Base-by-base conservation (phyloP, 805 yeast species). In the Yarrowia sp. region DNA sequence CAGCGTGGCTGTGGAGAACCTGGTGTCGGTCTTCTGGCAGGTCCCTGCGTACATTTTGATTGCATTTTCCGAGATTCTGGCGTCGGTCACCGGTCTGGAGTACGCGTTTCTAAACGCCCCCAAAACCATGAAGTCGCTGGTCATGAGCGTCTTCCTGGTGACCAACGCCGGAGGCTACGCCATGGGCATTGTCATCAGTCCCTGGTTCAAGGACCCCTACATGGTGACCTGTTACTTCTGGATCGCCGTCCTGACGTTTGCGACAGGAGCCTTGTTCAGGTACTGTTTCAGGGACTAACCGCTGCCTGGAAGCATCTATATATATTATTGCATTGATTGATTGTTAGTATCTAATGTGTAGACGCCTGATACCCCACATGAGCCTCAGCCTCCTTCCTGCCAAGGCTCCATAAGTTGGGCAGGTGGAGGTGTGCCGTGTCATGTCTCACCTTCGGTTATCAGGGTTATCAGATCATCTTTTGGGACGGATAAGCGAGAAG, bases 21-120 rank as follows among this genome's bases (percentile, higher is more conserved):
- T 82, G 64, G 81, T 89, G 52, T 89, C 88, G 75, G 87, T 90
- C 72, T 91, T 90, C 72, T 81, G 86, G 71, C 93, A 89, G 79
- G 81, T 83, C 12, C 89, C 89, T 15, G 89, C 92, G 2, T 90
- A 90, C 78, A 83, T 89, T 50, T 79, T 90, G 71, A 86, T 89
- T 78, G 94, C 90, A 11, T 76, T 89, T 67, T 86, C 92, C 19
- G 96, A 90, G 79, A 89, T 90, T 73, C 84, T 90, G 73, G 92
- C 93, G 35, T 88, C 90, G 64, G 85, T 89, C 74, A 89, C 95
- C n/a, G 95, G 94, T 73, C 84, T 89, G 73, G 95, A 90, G 79
- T 89, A 89, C 75, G 96, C 96, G 15, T 90, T 89, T 79, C 86
- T 92, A 22, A 88, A 90, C 80, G 94, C 95, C 5, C 95, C 95